Evolutionary conservation across 1,139 yeast species (phyloP).

Genomic region (Yamadazyma epiphylla): DNA sequence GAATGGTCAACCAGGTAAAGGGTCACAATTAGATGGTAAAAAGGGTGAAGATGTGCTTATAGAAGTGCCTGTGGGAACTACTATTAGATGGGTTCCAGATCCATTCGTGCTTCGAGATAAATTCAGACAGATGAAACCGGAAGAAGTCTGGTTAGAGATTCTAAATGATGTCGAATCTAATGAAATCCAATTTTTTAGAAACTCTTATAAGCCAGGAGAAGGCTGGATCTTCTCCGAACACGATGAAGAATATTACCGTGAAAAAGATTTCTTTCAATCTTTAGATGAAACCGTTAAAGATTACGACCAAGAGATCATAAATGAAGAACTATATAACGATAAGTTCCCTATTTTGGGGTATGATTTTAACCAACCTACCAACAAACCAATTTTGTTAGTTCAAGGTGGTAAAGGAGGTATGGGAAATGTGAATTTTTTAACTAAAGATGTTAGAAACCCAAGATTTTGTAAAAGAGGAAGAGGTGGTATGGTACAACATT

Average conservation of each 20-base stretch:
- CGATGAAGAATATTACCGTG: slow-evolving; percentile 64
- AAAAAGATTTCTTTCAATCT: slow-evolving; percentile 60
- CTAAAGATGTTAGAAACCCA: slow-evolving; percentile 82
- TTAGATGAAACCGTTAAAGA: slow-evolving; percentile 59
- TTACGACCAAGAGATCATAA: slow-evolving; percentile 58
- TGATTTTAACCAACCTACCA: slow-evolving; percentile 65
- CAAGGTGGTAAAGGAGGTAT: slow-evolving; percentile 92
- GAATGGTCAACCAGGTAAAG: slow-evolving; percentile 68
- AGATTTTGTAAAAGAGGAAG: slow-evolving; percentile 82
- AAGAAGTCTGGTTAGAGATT: slow-evolving; percentile 20
- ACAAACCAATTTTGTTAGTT: slow-evolving; percentile 63
- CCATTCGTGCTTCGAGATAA: slow-evolving; percentile 46
- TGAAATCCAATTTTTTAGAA: slow-evolving; percentile 56
- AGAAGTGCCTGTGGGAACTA: slow-evolving; percentile 90
- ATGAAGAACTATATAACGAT: slow-evolving; percentile 62
- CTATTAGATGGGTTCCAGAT: slow-evolving; percentile 81
- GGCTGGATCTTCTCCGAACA: slow-evolving; percentile 87
- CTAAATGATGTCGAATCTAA: slow-evolving; percentile 19
- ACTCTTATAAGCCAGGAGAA: slow-evolving; percentile 58
- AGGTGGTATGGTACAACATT: slow-evolving; percentile 58
- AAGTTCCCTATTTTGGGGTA: slow-evolving; percentile 75
- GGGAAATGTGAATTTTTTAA: slow-evolving; percentile 93
- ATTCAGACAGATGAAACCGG: slow-evolving; percentile 26
- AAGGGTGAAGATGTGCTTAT: slow-evolving; percentile 75
- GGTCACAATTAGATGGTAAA: slow-evolving; percentile 78